A percentile compares a stretch with the other conserved stretches of the same genome.
phyloP scores from a whole-genome alignment of 345 rosid genomes.

The Gossypium herbaceum region DNA sequence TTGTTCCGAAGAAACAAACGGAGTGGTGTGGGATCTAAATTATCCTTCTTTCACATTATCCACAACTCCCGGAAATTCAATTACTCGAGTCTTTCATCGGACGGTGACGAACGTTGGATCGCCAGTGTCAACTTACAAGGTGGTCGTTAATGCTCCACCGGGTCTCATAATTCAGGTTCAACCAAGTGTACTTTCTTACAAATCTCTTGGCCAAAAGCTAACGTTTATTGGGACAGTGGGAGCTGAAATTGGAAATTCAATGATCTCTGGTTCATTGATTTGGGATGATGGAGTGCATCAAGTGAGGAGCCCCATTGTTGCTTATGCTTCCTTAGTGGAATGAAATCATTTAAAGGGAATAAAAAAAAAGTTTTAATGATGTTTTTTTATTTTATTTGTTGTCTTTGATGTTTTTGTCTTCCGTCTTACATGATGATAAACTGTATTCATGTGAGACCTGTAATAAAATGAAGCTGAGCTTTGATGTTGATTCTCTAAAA shows the following conservation, averaged over 20 bases:
- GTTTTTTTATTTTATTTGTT: background rate
- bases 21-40: conserved; percentile 37
- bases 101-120: conserved; percentile 38
- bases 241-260: conserved; percentile 10
- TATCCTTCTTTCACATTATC: conserved; percentile 37
- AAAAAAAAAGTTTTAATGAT: background rate
- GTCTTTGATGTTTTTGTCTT: background rate
- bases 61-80: background rate
- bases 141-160: conserved; percentile 11
- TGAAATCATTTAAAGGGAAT: background rate
- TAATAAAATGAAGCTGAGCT: background rate
- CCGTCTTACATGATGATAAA: background rate
- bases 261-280: conserved; percentile 30
- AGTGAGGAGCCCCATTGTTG: conserved; percentile 42
- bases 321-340: background rate
- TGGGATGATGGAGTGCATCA: conserved; percentile 37
- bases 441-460: background rate
- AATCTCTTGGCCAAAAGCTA: conserved; percentile 17
- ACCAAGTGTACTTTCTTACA: conserved; percentile 31
- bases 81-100: conserved; percentile 25
- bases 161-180: conserved; percentile 25
- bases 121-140: conserved; percentile 24
- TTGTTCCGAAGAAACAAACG: conserved; percentile 16
- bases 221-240: conserved; percentile 23
- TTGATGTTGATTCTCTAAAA: too few relatives aligned